phyloP scores from a whole-genome alignment of 2,329 filamentous ascomycete species.

The Fusarium hostae region DNA sequence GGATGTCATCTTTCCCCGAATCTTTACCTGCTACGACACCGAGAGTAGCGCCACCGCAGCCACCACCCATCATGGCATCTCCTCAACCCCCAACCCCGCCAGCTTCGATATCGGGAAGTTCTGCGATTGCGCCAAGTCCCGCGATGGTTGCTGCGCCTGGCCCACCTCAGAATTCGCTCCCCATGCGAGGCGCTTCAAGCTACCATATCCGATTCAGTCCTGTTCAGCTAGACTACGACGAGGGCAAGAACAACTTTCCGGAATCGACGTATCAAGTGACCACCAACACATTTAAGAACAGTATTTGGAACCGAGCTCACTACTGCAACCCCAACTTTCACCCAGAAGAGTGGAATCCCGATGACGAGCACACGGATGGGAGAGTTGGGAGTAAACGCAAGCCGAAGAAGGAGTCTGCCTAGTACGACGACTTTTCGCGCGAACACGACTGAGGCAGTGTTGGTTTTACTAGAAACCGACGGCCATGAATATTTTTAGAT shows the following conservation, averaged over 20 bases:
- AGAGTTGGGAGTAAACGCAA: constrained; percentile 44
- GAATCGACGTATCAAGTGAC: constrained; percentile 61
- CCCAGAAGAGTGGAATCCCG: constrained; percentile 57
- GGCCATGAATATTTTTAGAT: constrained; percentile 14
- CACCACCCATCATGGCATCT: constrained; percentile 48
- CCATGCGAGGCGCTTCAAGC: constrained; percentile 29
- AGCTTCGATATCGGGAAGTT: constrained; percentile 46
- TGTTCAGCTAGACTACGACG: constrained; percentile 60
- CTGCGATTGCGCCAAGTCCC: constrained; percentile 31
- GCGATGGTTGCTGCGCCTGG: constrained; percentile 36
- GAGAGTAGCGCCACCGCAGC: constrained; percentile 34
- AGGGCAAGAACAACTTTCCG: constrained; percentile 54
- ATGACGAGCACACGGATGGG: constrained; percentile 51
- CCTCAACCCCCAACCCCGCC: constrained; percentile 48
- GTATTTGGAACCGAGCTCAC: constrained; percentile 73
- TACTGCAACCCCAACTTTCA: constrained; percentile 70
- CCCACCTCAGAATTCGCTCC: constrained; percentile 22
- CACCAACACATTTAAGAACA: constrained; percentile 72
- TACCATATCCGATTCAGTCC: constrained; percentile 62
- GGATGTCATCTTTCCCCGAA: constrained; percentile 51
- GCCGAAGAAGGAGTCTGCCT: constrained; percentile 37
- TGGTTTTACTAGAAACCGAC: constrained; percentile 12
- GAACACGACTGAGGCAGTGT: constrained; percentile 1
- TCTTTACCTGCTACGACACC: constrained; percentile 36
- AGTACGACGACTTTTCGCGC: neutral